Evolutionary conservation across 441 rosid species (phyloP).

Genomic region (Brassica balearica): DNA sequence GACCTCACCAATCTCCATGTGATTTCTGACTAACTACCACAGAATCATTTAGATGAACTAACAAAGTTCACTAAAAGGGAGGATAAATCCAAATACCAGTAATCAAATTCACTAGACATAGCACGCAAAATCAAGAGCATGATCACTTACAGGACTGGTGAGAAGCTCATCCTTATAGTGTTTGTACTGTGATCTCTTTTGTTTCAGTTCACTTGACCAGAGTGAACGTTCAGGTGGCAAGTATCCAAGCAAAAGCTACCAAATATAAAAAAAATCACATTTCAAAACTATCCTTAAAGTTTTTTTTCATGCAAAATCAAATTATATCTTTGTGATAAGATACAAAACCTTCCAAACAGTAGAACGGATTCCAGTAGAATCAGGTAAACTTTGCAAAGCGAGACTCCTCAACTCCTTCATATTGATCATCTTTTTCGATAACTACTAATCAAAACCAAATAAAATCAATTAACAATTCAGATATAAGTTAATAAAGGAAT

Average conservation of each 20-base stretch:
- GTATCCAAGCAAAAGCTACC: slow-evolving; percentile 88
- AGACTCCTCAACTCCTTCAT: slow-evolving; percentile 80
- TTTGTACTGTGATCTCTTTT: slow-evolving; percentile 92
- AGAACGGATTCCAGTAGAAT: slow-evolving; percentile 85
- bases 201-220: slow-evolving; percentile 84
- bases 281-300: neutral
- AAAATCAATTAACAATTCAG: neutral
- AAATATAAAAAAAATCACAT: slow-evolving; percentile 34
- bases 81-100: too few relatives aligned
- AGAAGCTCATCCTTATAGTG: slow-evolving; percentile 88
- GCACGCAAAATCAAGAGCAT: slow-evolving; percentile 9
- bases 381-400: slow-evolving; percentile 83
- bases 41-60: slow-evolving; percentile 58
- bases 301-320: neutral
- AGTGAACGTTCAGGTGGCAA: slow-evolving; percentile 81
- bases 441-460: slow-evolving; percentile 44
- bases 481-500: neutral
- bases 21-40: slow-evolving; percentile 98
- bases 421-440: slow-evolving; percentile 85
- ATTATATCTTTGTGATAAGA: neutral
- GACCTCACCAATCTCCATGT: slow-evolving; percentile 88
- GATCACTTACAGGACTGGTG: slow-evolving; percentile 83
- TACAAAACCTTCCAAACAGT: slow-evolving; percentile 81
- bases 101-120: slow-evolving; percentile 16
- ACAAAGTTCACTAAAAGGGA: too few relatives aligned